These are phyloP conservation scores for Triangularia setosa DNA, from an alignment of 2,329 filamentous ascomycete species.

Conservation along the genomic window DNA sequence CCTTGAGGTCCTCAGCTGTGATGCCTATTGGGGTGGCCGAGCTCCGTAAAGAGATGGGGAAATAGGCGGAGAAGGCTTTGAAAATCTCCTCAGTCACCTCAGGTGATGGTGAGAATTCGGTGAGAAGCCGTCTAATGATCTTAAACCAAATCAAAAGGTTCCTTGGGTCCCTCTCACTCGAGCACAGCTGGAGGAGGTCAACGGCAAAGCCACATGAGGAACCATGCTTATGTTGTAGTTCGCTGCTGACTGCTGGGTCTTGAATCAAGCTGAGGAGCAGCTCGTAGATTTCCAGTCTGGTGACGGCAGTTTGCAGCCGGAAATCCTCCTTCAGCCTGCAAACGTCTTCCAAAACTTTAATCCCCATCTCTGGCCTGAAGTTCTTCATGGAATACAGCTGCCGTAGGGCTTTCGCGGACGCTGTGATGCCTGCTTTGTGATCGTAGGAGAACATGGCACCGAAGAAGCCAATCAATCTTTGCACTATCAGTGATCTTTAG, in stretches of 20 bases:
- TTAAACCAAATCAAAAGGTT: constrained; percentile 57
- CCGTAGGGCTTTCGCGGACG: constrained; percentile 50
- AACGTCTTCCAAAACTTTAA: constrained; percentile 47
- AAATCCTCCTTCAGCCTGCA: constrained; percentile 55
- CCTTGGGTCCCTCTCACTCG: constrained; percentile 53
- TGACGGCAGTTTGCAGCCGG: constrained; percentile 47
- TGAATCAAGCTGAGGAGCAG: constrained; percentile 44
- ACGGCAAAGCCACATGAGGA: constrained; percentile 43
- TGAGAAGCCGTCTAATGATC: constrained; percentile 43
- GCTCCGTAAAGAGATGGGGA: constrained; percentile 55
- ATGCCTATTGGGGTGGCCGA: constrained; percentile 47
- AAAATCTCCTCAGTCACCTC: constrained; percentile 50
- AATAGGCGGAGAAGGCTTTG: constrained; percentile 55
- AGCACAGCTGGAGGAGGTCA: constrained; percentile 48
- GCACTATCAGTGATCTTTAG: constrained; percentile 19
- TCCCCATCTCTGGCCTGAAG: constrained; percentile 47
- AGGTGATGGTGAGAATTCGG: constrained; percentile 41
- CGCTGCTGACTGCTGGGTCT: constrained; percentile 40
- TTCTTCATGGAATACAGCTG: constrained; percentile 47
- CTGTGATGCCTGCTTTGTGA: constrained; percentile 55
- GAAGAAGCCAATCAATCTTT: constrained; percentile 47
- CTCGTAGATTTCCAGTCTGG: constrained; percentile 50
- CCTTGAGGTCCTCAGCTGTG: constrained; percentile 55
- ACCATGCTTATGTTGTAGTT: constrained; percentile 44
- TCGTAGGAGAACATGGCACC: constrained; percentile 56